phyloP scores from a whole-genome alignment of 2,329 filamentous ascomycete species.

The Neofusicoccum laricinum region DNA sequence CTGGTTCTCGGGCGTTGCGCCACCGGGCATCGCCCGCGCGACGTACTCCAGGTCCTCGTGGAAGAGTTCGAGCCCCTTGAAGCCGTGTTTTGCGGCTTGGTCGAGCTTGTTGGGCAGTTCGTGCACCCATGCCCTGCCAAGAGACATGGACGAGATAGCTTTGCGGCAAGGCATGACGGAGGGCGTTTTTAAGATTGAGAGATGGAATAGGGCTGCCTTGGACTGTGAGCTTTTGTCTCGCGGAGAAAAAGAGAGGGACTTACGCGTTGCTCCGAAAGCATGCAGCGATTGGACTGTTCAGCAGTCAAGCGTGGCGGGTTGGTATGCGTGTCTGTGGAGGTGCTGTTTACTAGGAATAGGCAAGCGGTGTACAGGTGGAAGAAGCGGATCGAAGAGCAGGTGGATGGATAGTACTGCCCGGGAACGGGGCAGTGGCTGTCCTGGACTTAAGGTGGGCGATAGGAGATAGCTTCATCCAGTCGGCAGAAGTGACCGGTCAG shows the following conservation, averaged over 20 bases:
- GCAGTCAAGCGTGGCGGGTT: too few species aligned
- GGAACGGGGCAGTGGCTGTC: not conserved
- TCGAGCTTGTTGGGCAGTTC: constrained; percentile 64
- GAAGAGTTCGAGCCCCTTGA: constrained; percentile 72
- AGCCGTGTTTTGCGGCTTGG: constrained; percentile 62
- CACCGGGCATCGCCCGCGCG: constrained; percentile 47
- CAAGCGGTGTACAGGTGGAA: not conserved
- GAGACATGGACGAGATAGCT: constrained; percentile 73
- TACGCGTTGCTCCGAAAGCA: too few species aligned
- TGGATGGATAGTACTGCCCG: not conserved
- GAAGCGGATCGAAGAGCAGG: not conserved
- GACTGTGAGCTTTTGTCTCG: not conserved
- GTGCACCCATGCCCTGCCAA: constrained; percentile 72
- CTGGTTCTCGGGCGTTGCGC: constrained; percentile 45
- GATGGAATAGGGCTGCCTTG: not conserved
- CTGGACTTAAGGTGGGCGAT: not conserved
- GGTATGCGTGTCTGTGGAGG: too few species aligned
- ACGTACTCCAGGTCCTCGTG: constrained; percentile 70
- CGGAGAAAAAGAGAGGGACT: too few species aligned
- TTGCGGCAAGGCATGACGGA: constrained; percentile 53
- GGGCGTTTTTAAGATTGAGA: not conserved
- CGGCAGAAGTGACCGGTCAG: constrained; percentile 1
- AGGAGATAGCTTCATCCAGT: constrained; percentile 10
- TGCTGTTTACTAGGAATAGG: too few species aligned
- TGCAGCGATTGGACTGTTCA: too few species aligned